Percentiles rank a stretch among this genome's conserved stretches.
Conservation (phyloP, 2,329 filamentous ascomycete species). For the Nothophoma quercina region DNA sequence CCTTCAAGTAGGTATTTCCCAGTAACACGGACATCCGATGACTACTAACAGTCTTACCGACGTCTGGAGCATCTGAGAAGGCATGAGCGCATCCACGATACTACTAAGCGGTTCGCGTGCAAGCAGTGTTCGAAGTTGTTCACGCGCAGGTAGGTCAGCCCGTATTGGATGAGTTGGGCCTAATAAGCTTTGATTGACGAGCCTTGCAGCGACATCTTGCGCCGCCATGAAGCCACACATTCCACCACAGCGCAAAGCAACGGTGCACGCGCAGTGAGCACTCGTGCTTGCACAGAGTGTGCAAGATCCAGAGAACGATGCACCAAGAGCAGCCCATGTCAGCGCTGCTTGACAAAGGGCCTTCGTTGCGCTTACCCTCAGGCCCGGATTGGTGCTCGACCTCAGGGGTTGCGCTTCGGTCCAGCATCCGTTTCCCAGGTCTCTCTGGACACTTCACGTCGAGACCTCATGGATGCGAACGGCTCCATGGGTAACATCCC, state of each 20-base stretch:
- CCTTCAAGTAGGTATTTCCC: constrained; percentile 7
- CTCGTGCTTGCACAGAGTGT: constrained; percentile 16
- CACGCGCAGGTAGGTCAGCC: constrained; percentile 8
- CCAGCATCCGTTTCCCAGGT: too few species aligned
- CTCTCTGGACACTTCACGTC: too few species aligned
- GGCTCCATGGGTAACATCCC: too few species aligned
- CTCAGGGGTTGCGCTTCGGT: neutral
- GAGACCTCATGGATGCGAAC: too few species aligned
- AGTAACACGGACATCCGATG: neutral
- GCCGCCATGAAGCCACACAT: constrained; percentile 19
- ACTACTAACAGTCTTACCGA: neutral
- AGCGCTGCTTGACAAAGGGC: constrained; percentile 10
- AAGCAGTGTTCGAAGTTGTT: constrained; percentile 14
- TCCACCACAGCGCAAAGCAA: neutral
- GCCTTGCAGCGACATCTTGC: constrained; percentile 12
- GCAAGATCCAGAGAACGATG: constrained; percentile 17
- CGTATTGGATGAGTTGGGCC: too few species aligned
- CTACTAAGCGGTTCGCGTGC: constrained; percentile 8
- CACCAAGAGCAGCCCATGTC: constrained; percentile 13
- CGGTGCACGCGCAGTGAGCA: constrained; percentile 1
- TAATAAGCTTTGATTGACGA: neutral
- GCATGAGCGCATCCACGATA: constrained; percentile 17
- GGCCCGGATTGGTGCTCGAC: neutral
- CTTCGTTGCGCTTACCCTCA: constrained; percentile 17
- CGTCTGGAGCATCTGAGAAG: constrained; percentile 16